Evolutionary conservation across 208 protist genomes (phyloP).

Genomic region (Acanthamoeba sp.): DNA sequence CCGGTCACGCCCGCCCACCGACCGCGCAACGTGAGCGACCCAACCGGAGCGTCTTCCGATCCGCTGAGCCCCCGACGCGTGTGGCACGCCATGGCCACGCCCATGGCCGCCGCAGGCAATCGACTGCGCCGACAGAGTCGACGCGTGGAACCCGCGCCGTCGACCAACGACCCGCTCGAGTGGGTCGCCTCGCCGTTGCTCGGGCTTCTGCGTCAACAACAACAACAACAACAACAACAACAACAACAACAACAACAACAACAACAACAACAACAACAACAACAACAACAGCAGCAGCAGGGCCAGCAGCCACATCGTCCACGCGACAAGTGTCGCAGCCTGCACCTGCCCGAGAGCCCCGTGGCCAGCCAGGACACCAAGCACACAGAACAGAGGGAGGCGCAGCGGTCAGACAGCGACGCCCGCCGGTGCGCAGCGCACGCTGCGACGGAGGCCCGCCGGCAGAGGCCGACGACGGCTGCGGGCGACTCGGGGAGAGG

Average conservation of each 20-base stretch:
- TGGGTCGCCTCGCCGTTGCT: not conserved
- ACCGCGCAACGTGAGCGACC: conserved; percentile 19
- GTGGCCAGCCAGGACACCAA: not conserved
- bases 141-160: not conserved
- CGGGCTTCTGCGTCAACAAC: not conserved
- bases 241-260: not conserved
- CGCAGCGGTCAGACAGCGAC: too few relatives aligned
- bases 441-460: too few relatives aligned
- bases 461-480: too few relatives aligned
- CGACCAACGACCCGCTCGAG: not conserved
- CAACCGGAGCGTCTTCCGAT: not conserved
- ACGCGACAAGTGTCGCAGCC: not conserved
- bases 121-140: not conserved
- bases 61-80: not conserved
- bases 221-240: not conserved
- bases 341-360: not conserved
- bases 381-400: too few relatives aligned
- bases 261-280: not conserved
- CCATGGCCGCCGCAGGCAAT: not conserved
- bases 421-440: too few relatives aligned
- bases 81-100: not conserved
- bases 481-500: too few relatives aligned
- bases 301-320: not conserved
- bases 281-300: not conserved
- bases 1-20: too few relatives aligned